These are phyloP conservation scores for Dryas drummondii DNA, from an alignment of 306 rosid species.

Conservation along the genomic window DNA sequence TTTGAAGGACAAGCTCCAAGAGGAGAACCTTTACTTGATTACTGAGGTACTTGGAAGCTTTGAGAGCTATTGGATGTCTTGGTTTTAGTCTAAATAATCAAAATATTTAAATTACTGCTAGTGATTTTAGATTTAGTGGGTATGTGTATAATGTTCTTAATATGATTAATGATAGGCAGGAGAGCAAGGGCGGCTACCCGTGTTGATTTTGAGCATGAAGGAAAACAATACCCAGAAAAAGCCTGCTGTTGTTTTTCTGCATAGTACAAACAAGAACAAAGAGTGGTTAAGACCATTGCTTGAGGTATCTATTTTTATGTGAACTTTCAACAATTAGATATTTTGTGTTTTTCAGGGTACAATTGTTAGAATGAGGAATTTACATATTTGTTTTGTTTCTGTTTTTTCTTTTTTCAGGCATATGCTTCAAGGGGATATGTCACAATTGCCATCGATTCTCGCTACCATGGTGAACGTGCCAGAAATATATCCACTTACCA, in stretches of 20 bases:
- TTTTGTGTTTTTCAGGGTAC: not conserved
- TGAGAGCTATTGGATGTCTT: not conserved
- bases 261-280: slow-evolving; percentile 63
- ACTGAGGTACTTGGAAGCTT: slow-evolving; percentile 56
- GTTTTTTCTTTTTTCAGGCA: slow-evolving; percentile 43
- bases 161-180: slow-evolving; percentile 54
- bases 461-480: slow-evolving; percentile 98
- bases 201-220: slow-evolving; percentile 74
- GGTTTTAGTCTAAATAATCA: not conserved
- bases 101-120: not conserved
- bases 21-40: slow-evolving; percentile 68
- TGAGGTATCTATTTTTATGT: slow-evolving; percentile 43
- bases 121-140: not conserved
- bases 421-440: slow-evolving; percentile 91
- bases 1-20: slow-evolving; percentile 53
- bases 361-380: slow-evolving; percentile 13
- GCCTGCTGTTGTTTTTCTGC: slow-evolving; percentile 80
- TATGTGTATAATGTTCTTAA: not conserved
- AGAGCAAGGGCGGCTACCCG: slow-evolving; percentile 86
- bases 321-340: not conserved
- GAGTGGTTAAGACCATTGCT: slow-evolving; percentile 78
- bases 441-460: slow-evolving; percentile 79
- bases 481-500: slow-evolving; percentile 48
- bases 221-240: slow-evolving; percentile 42
- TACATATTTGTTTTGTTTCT: not conserved